phyloP scores from a whole-genome alignment of 768 basidiomycete species.

The Boletus sp. region DNA sequence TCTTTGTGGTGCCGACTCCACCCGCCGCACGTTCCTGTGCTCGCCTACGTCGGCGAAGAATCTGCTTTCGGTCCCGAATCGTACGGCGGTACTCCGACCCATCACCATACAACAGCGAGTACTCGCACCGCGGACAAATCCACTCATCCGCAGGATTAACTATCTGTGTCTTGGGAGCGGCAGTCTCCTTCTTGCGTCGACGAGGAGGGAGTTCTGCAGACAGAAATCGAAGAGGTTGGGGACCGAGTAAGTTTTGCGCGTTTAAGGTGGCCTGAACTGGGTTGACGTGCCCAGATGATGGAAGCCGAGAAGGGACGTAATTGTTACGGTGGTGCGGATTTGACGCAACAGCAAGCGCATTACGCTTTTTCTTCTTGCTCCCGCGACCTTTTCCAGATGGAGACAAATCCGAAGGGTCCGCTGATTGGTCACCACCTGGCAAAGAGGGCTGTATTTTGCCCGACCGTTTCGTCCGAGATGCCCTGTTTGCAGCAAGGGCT shows the following conservation, averaged over 20 bases:
- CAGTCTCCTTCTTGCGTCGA: slow-evolving; percentile 29
- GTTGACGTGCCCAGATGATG: slow-evolving; percentile 44
- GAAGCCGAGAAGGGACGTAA: slow-evolving; percentile 84
- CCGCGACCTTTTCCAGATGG: slow-evolving; percentile 29
- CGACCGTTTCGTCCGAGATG: slow-evolving; percentile 37
- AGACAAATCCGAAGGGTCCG: slow-evolving; percentile 41
- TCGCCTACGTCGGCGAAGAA: slow-evolving; percentile 64
- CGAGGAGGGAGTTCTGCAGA: slow-evolving; percentile 63
- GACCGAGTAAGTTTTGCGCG: slow-evolving; percentile 52
- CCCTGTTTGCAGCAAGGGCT: slow-evolving; percentile 37
- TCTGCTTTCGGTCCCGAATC: slow-evolving; percentile 73
- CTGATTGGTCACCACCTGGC: slow-evolving; percentile 34
- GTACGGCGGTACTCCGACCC: slow-evolving; percentile 63
- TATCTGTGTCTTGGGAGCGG: slow-evolving; percentile 35
- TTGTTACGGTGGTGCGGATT: slow-evolving; percentile 96
- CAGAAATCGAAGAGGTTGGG: slow-evolving; percentile 64
- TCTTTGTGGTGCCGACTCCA: slow-evolving; percentile 26
- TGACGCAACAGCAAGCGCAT: slow-evolving; percentile 85
- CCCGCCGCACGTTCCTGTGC: slow-evolving; percentile 66
- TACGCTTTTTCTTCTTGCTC: slow-evolving; percentile 91
- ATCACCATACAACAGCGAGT: slow-evolving; percentile 87
- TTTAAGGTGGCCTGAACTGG: slow-evolving; percentile 40
- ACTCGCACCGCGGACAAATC: slow-evolving; percentile 95
- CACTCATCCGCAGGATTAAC: slow-evolving; percentile 78
- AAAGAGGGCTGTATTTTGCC: slow-evolving; percentile 37